Evolutionary conservation across 768 basidiomycete species (phyloP).

Genomic region (Tricholoma terreum): DNA sequence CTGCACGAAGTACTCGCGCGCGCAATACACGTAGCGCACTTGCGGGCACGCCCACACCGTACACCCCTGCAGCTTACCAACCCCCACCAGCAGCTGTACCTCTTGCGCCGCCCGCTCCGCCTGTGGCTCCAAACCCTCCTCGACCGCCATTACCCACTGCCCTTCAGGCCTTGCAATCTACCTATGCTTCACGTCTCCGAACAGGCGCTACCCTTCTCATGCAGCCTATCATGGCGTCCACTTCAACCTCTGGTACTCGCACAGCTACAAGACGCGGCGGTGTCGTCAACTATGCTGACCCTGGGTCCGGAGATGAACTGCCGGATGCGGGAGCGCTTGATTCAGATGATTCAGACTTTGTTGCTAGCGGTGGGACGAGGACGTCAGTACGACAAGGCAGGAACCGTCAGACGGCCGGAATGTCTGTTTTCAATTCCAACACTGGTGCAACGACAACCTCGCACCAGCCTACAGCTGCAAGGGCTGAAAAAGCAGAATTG

Average conservation of each 20-base stretch:
- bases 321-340: constrained; percentile 80
- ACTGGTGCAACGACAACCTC: constrained; percentile 43
- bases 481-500: constrained; percentile 55
- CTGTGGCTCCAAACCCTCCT: constrained; percentile 45
- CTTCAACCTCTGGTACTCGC: constrained; percentile 39
- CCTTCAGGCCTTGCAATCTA: constrained; percentile 72
- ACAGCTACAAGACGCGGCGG: constrained; percentile 57
- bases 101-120: constrained; percentile 26
- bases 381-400: constrained; percentile 51
- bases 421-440: constrained; percentile 53
- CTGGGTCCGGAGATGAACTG: constrained; percentile 78
- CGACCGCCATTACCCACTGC: constrained; percentile 56
- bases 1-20: constrained; percentile 40
- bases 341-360: constrained; percentile 81
- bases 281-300: constrained; percentile 85
- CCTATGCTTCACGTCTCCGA: constrained; percentile 86
- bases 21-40: constrained; percentile 43
- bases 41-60: constrained; percentile 27
- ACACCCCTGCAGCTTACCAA: constrained; percentile 36
- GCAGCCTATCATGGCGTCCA: constrained; percentile 69
- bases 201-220: constrained; percentile 88
- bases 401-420: constrained; percentile 42
- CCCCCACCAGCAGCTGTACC: constrained; percentile 20
- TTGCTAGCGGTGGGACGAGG: constrained; percentile 60
- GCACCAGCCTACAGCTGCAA: constrained; percentile 30